phyloP scores from a whole-genome alignment of 208 protist genomes.

The Naegleria gruberi region DNA sequence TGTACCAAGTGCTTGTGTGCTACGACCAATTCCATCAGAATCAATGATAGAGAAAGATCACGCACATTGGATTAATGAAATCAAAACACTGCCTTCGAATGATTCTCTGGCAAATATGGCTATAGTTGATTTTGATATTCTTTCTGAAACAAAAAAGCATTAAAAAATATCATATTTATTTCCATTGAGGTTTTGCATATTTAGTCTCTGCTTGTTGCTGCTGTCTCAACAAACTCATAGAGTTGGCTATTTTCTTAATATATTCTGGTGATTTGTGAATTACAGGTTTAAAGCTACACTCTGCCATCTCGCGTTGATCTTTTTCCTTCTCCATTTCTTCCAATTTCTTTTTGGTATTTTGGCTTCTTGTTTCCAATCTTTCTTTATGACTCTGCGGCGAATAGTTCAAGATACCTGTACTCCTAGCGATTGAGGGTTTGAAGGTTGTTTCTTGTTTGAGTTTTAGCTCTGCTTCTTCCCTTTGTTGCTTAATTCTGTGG shows the following conservation, averaged over 20 bases:
- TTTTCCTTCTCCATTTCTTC: neutral
- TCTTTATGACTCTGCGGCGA: no score
- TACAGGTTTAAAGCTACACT: slow-evolving; percentile 24
- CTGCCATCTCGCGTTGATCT: neutral
- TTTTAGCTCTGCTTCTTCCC: neutral
- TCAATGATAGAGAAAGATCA: neutral
- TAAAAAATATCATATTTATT: neutral
- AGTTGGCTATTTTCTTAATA: slow-evolving; percentile 14
- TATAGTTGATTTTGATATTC: neutral
- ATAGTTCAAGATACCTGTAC: neutral
- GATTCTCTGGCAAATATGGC: neutral
- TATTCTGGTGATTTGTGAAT: slow-evolving; percentile 24
- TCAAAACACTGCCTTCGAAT: neutral
- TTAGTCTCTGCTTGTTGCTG: neutral
- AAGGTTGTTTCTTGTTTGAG: neutral
- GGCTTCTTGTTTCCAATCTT: neutral
- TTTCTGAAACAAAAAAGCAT: neutral
- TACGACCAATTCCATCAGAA: neutral
- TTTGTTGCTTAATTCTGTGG: neutral
- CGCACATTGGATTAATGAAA: neutral
- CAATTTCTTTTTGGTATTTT: neutral
- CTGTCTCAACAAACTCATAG: neutral
- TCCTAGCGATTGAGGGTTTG: neutral
- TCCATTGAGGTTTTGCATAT: neutral
- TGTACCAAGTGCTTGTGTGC: neutral